Percentiles rank a stretch among this genome's conserved stretches.
phyloP scores from a whole-genome alignment of 2,329 filamentous ascomycete genomes.

The Exserohilum rostratum region DNA sequence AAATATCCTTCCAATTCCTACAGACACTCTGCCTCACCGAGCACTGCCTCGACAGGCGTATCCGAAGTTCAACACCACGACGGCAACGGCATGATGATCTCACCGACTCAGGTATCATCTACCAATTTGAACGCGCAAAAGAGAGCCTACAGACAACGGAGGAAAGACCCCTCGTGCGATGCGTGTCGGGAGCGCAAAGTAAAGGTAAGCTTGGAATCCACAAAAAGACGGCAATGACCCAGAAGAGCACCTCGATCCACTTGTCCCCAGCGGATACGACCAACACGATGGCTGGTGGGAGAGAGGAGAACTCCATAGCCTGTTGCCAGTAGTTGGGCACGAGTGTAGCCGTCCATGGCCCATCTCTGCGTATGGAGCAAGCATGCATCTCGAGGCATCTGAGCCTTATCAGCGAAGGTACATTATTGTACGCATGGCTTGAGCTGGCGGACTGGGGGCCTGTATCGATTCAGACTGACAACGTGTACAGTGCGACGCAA shows the following conservation, averaged over 20 bases:
- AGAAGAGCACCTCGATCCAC: background rate
- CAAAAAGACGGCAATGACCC: background rate
- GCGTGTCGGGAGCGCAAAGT: conserved; percentile 86
- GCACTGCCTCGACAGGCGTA: conserved; percentile 41
- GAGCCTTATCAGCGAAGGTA: conserved; percentile 2
- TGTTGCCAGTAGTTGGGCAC: background rate
- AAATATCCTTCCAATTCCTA: conserved; percentile 40
- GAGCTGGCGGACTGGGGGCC: background rate
- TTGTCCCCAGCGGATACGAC: background rate
- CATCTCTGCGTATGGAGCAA: background rate
- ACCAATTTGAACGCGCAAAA: conserved; percentile 76
- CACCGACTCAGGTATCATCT: conserved; percentile 49
- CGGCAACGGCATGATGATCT: conserved; percentile 49
- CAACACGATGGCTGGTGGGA: background rate
- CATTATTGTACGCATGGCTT: background rate
- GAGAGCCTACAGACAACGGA: conserved; percentile 88
- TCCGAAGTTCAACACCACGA: conserved; percentile 40
- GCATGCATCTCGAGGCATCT: background rate
- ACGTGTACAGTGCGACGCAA: conserved; percentile 81
- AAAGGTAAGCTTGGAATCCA: conserved; percentile 53
- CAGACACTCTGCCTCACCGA: conserved; percentile 45
- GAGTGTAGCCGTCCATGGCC: background rate
- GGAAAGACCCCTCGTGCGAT: conserved; percentile 97
- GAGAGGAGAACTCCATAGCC: background rate
- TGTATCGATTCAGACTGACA: conserved; percentile 17